These are phyloP conservation scores for Pachyrhizus erosus DNA, from an alignment of 306 rosid species.

Conservation along the genomic window DNA sequence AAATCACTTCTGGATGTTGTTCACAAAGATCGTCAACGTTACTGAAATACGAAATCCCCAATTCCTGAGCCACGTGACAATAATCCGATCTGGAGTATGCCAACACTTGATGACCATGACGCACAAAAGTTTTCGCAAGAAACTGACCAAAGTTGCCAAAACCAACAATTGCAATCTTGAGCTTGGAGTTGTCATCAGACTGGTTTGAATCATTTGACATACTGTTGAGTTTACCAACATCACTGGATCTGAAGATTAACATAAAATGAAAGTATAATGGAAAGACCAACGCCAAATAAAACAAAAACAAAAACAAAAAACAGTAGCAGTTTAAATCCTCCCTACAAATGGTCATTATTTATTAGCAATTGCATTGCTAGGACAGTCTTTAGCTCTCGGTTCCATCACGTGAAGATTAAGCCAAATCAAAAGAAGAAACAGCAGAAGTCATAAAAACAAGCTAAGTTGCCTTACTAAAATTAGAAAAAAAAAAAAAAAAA, in stretches of 20 bases:
- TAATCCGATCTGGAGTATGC: slow-evolving; percentile 86
- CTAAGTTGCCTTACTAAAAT: not conserved
- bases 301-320: not conserved
- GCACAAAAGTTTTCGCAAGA: slow-evolving; percentile 68
- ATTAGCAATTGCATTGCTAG: slow-evolving; percentile 6
- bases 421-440: slow-evolving; percentile 28
- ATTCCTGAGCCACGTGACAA: slow-evolving; percentile 62
- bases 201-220: slow-evolving; percentile 32
- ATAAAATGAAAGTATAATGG: slow-evolving; percentile 7
- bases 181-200: slow-evolving; percentile 55
- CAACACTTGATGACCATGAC: slow-evolving; percentile 77
- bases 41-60: slow-evolving; percentile 69
- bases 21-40: slow-evolving; percentile 82
- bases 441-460: not conserved
- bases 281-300: not conserved
- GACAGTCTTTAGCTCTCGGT: not conserved
- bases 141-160: slow-evolving; percentile 97
- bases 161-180: slow-evolving; percentile 78
- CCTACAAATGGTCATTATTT: not conserved
- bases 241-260: slow-evolving; percentile 48
- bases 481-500: no score
- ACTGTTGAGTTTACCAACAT: slow-evolving; percentile 31
- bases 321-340: not conserved
- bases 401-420: not conserved
- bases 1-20: slow-evolving; percentile 90